phyloP scores from a whole-genome alignment of 768 basidiomycete species.

The Agaricus subrufescens region DNA sequence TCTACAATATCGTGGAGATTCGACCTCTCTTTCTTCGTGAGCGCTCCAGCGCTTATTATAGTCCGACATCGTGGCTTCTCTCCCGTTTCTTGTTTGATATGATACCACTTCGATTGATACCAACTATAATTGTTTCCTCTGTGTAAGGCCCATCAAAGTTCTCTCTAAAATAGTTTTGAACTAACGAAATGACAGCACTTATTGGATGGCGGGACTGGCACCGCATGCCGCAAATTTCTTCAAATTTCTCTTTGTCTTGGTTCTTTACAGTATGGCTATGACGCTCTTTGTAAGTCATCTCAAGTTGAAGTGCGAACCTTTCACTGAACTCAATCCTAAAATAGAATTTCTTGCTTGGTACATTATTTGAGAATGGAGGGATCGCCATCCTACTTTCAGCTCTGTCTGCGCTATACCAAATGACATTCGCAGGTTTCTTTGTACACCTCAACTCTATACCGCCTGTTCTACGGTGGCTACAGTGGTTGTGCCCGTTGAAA shows the following conservation, averaged over 20 bases:
- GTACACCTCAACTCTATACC: conserved; percentile 84
- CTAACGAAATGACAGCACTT: conserved; percentile 46
- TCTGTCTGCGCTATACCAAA: conserved; percentile 69
- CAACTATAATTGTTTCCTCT: conserved; percentile 81
- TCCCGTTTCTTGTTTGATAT: conserved; percentile 87
- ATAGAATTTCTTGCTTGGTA: conserved; percentile 88
- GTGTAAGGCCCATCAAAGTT: conserved; percentile 47
- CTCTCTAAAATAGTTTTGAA: background rate
- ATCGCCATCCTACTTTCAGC: conserved; percentile 88
- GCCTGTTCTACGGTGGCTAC: conserved; percentile 88
- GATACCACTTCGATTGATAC: conserved; percentile 82
- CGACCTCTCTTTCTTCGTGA: conserved; percentile 89
- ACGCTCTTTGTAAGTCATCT: conserved; percentile 68
- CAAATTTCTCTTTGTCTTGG: conserved; percentile 90
- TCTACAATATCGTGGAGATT: conserved; percentile 83
- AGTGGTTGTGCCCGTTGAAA: conserved; percentile 86
- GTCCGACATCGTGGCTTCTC: conserved; percentile 89
- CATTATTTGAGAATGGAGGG: conserved; percentile 79
- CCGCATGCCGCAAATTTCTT: conserved; percentile 79
- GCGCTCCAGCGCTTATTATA: conserved; percentile 81
- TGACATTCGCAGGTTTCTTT: conserved; percentile 92
- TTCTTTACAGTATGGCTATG: conserved; percentile 80
- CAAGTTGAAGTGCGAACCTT: background rate
- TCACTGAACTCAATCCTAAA: background rate
- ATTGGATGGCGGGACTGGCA: conserved; percentile 93